Conservation (phyloP, 2,329 filamentous ascomycete species). For the Botrytis hyacinthi region DNA sequence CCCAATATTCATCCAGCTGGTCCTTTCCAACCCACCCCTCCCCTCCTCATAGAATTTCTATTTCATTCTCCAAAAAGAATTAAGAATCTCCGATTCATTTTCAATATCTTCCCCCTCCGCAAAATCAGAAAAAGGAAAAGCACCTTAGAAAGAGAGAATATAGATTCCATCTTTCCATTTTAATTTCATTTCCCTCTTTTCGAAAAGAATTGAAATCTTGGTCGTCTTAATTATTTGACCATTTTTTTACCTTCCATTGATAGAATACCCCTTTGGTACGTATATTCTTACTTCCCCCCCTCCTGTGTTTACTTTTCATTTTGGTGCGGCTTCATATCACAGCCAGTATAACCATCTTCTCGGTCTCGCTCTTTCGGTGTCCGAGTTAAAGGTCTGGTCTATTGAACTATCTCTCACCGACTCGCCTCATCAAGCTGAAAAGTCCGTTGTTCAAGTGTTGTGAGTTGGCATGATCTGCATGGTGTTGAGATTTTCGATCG, state of each 20-base stretch:
- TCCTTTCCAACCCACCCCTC: background rate
- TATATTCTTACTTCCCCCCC: background rate
- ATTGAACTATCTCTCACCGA: background rate
- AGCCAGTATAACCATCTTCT: background rate
- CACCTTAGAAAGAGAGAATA: background rate
- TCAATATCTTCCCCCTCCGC: background rate
- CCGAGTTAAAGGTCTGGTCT: background rate
- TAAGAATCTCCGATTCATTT: background rate
- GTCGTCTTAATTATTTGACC: background rate
- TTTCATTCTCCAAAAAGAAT: background rate
- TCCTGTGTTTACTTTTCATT: constrained; percentile 3
- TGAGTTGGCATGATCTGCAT: constrained; percentile 19
- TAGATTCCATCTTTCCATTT: constrained; percentile 3
- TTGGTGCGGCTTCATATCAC: constrained; percentile 6
- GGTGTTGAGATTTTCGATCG: background rate
- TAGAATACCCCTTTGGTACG: constrained; percentile 17
- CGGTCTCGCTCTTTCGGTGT: background rate
- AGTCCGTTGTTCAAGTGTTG: background rate
- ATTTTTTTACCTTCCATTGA: background rate
- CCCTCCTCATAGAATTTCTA: constrained; percentile 6
- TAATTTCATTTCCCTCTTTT: background rate
- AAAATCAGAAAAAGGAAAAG: background rate
- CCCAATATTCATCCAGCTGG: background rate
- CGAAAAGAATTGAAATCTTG: background rate
- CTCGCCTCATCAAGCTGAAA: background rate